Conservation (phyloP, 1,284 basidiomycete genomes). For the Golubevia sp. region DNA sequence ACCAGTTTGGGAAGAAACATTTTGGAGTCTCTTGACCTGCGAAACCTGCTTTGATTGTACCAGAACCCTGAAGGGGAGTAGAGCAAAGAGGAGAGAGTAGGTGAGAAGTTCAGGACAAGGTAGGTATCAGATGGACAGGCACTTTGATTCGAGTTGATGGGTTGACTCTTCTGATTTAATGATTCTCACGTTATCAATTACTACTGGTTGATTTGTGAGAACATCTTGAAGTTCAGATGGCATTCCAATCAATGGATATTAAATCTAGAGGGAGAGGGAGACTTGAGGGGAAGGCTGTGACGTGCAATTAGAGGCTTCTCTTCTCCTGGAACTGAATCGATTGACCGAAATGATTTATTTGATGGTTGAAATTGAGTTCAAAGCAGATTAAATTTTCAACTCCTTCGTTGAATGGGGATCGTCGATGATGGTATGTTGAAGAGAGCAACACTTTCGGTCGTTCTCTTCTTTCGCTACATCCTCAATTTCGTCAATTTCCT, state of each 20-base stretch:
- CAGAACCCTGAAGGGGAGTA: conserved; percentile 35
- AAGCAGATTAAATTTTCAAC: too few relatives aligned
- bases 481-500: too few relatives aligned
- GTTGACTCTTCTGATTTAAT: too few relatives aligned
- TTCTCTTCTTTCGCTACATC: too few relatives aligned
- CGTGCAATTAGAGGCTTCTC: background rate
- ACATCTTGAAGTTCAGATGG: conserved; percentile 56
- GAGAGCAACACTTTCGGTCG: too few relatives aligned
- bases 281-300: background rate
- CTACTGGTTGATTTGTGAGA: conserved; percentile 61
- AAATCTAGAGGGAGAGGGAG: background rate
- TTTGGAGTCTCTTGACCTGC: conserved; percentile 58
- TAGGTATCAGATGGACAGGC: background rate
- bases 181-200: conserved; percentile 49
- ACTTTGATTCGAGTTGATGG: background rate
- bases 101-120: background rate
- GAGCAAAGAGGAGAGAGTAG: background rate
- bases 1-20: conserved; percentile 56
- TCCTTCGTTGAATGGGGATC: too few relatives aligned
- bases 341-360: conserved; percentile 12
- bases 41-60: conserved; percentile 60
- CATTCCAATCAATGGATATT: conserved; percentile 8
- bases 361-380: conserved; percentile 8
- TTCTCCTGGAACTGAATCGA: conserved; percentile 9
- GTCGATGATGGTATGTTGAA: too few relatives aligned